Evolutionary conservation across 2,329 filamentous ascomycete genomes (phyloP).

Genomic region (Blastomyces gilchristii): DNA sequence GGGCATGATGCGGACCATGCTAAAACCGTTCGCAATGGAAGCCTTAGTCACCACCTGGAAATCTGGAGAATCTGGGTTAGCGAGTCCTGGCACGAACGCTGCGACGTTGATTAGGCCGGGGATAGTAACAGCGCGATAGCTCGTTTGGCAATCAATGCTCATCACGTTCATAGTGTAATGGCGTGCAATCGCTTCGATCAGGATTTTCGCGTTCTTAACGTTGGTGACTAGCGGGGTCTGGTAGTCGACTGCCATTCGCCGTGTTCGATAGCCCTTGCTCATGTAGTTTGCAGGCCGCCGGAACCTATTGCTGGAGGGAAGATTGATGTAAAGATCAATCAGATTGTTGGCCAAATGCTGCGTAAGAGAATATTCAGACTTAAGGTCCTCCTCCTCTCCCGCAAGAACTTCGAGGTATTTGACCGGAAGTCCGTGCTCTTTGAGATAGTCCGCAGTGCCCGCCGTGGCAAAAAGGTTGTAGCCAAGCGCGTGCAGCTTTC

Average conservation of each 20-base stretch:
- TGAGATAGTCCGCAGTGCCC: slow-evolving; percentile 91
- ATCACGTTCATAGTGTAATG: slow-evolving; percentile 77
- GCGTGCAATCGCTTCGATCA: slow-evolving; percentile 86
- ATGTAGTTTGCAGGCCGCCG: slow-evolving; percentile 95
- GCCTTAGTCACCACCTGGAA: slow-evolving; percentile 61
- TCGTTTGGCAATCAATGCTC: slow-evolving; percentile 83
- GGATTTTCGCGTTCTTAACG: slow-evolving; percentile 96
- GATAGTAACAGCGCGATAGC: slow-evolving; percentile 63
- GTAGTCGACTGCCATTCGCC: slow-evolving; percentile 96
- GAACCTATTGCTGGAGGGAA: slow-evolving; percentile 98
- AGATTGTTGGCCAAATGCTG: slow-evolving; percentile 96
- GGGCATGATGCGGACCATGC: slow-evolving; percentile 70
- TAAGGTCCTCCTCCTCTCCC: slow-evolving; percentile 69
- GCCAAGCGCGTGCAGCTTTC: slow-evolving; percentile 79
- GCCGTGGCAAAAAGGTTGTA: slow-evolving; percentile 95
- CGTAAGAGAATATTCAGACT: slow-evolving; percentile 91
- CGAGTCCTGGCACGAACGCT: slow-evolving; percentile 67
- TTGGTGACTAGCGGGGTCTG: slow-evolving; percentile 96
- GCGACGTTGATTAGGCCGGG: slow-evolving; percentile 69
- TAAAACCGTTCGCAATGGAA: slow-evolving; percentile 65
- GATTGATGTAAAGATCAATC: slow-evolving; percentile 97
- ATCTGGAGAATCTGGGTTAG: slow-evolving; percentile 53
- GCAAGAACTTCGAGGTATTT: slow-evolving; percentile 86
- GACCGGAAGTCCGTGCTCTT: slow-evolving; percentile 82
- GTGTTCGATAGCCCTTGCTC: slow-evolving; percentile 92